Conservation (phyloP, 75 land plant genomes). For the Selaginella moellendorffii region DNA sequence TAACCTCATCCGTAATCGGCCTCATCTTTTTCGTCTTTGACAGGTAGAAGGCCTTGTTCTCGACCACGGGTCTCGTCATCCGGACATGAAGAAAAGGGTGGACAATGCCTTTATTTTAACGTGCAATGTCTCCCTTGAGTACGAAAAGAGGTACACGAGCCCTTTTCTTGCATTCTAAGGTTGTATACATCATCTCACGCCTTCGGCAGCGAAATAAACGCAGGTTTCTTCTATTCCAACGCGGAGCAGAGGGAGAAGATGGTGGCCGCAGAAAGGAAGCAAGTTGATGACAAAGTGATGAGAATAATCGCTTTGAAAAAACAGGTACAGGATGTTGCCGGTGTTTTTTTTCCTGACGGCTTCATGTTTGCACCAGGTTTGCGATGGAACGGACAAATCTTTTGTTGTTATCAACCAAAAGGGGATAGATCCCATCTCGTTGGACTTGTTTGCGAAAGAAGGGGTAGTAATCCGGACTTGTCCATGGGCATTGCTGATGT, state of each 20-base stretch:
- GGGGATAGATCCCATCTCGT: slow-evolving; percentile 93
- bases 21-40: too few species aligned
- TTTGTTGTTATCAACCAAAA: slow-evolving; percentile 96
- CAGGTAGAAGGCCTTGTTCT: slow-evolving; percentile 83
- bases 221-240: slow-evolving; percentile 90
- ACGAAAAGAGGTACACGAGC: slow-evolving; percentile 90
- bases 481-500: too few species aligned
- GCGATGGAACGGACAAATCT: slow-evolving; percentile 64
- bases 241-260: slow-evolving; percentile 96
- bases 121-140: slow-evolving; percentile 88
- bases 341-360: not conserved
- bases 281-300: slow-evolving; percentile 79
- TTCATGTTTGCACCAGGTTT: too few species aligned
- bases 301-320: slow-evolving; percentile 89
- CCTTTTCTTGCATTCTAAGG: too few species aligned
- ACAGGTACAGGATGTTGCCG: slow-evolving; percentile 48
- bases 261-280: slow-evolving; percentile 90
- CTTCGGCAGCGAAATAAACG: slow-evolving; percentile 81
- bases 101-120: slow-evolving; percentile 91
- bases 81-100: slow-evolving; percentile 82
- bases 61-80: slow-evolving; percentile 92
- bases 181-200: not conserved
- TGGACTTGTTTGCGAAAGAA: slow-evolving; percentile 82
- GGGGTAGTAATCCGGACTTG: too few species aligned
- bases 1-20: too few species aligned